Percentiles rank a stretch among this genome's conserved stretches.
phyloP scores from a whole-genome alignment of 371 early-diverging fungal genomes.

The Parasitella parasitica region DNA sequence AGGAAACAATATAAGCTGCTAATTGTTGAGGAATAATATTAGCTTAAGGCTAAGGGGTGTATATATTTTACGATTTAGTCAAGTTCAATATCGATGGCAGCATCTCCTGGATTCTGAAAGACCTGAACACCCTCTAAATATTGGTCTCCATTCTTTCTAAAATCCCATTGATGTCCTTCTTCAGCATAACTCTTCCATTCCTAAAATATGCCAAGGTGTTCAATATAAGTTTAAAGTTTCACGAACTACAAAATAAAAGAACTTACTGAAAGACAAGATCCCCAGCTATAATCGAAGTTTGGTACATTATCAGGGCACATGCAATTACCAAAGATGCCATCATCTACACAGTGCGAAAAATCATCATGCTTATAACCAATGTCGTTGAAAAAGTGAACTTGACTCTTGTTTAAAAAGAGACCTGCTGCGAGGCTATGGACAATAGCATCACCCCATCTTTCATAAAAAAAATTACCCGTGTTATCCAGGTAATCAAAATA shows the following conservation, averaged over 20 bases:
- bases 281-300: constrained; percentile 37
- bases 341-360: constrained; percentile 43
- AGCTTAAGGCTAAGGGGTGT: no score
- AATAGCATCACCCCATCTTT: constrained; percentile 97
- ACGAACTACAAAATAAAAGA: neutral
- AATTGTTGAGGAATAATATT: no score
- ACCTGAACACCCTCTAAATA: constrained; percentile 9
- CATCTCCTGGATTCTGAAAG: neutral
- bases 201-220: constrained; percentile 9
- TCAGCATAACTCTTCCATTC: constrained; percentile 29
- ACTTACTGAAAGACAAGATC: constrained; percentile 37
- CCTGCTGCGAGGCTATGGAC: constrained; percentile 91
- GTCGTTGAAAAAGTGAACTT: constrained; percentile 90
- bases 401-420: constrained; percentile 69
- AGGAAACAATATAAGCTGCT: no score
- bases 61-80: no score
- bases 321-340: constrained; percentile 39
- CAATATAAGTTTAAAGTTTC: neutral
- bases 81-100: neutral
- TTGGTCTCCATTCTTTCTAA: constrained; percentile 30
- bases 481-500: constrained; percentile 83
- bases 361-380: constrained; percentile 70
- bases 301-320: constrained; percentile 39
- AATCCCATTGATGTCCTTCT: constrained; percentile 31
- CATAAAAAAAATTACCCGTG: constrained; percentile 90